These are phyloP conservation scores for Camellia sinensis DNA, from an alignment of 148 eudicot genomes.

Conservation along the genomic window DNA sequence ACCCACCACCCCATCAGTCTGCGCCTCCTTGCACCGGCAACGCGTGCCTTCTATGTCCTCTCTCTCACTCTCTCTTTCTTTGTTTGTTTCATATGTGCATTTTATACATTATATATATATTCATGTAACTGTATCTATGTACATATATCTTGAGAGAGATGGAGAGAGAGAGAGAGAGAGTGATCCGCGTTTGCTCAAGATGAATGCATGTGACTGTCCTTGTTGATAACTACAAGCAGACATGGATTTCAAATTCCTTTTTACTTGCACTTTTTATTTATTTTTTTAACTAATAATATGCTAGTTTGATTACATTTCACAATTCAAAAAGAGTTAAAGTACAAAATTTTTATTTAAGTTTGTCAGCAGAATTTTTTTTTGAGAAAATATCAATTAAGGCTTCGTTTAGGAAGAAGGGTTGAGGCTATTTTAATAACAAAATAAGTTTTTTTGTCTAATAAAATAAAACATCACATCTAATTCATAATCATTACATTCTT, in stretches of 20 bases:
- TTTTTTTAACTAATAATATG: too few species aligned
- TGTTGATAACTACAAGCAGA: not conserved
- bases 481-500: too few species aligned
- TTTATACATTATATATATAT: not conserved
- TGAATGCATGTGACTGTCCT: not conserved
- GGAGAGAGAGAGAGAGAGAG: slow-evolving; percentile 16
- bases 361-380: too few species aligned
- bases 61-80: slow-evolving; percentile 18
- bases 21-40: slow-evolving; percentile 63
- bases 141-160: not conserved
- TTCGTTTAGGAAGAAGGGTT: too few species aligned
- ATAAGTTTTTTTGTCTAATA: too few species aligned
- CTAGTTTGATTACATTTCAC: too few species aligned
- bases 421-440: too few species aligned
- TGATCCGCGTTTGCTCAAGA: not conserved
- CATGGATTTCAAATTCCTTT: not conserved
- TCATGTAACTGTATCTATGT: not conserved
- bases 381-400: too few species aligned
- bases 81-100: not conserved
- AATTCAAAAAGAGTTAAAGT: too few species aligned
- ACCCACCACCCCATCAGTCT: slow-evolving; percentile 29
- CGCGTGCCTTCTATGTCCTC: slow-evolving; percentile 57
- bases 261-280: too few species aligned
- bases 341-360: too few species aligned
- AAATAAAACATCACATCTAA: too few species aligned